A percentile compares a stretch with the other conserved stretches of the same genome.
phyloP scores from a whole-genome alignment of 106 monocot species.

The Dactylorhiza incarnata region DNA sequence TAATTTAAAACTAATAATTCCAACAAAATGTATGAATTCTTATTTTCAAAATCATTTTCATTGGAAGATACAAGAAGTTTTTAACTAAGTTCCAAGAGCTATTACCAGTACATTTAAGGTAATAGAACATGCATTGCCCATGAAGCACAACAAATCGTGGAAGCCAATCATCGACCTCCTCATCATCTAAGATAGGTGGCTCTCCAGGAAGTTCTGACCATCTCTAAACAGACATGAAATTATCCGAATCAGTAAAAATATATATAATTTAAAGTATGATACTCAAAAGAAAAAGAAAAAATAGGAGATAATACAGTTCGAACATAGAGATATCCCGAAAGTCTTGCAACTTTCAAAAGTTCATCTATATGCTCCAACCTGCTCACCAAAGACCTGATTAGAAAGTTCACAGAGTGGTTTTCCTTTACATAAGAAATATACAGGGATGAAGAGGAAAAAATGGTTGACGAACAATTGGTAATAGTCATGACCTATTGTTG shows the following conservation, averaged over 20 bases:
- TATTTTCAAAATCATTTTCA: background rate
- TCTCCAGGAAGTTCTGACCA: slow-evolving; percentile 89
- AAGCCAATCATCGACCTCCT: slow-evolving; percentile 87
- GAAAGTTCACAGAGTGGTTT: background rate
- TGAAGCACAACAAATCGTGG: slow-evolving; percentile 86
- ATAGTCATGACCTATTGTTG: background rate
- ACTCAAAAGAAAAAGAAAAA: background rate
- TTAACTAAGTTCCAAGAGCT: background rate
- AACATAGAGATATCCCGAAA: slow-evolving; percentile 75
- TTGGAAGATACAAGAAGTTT: background rate
- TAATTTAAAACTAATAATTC: no score
- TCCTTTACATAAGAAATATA: background rate
- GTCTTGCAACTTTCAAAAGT: slow-evolving; percentile 63
- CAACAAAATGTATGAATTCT: background rate
- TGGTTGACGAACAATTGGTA: background rate
- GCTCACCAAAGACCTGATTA: background rate
- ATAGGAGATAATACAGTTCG: slow-evolving; percentile 54
- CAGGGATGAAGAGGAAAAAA: background rate
- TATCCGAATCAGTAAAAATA: background rate
- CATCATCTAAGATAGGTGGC: slow-evolving; percentile 88
- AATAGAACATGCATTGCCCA: slow-evolving; percentile 68
- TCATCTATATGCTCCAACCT: slow-evolving; percentile 94
- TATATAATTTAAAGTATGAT: background rate
- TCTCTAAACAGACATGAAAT: slow-evolving; percentile 38
- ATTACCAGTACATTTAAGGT: slow-evolving; percentile 81